Conservation (phyloP, 176 grass and related monocot species). For the Bromus sterilis region DNA sequence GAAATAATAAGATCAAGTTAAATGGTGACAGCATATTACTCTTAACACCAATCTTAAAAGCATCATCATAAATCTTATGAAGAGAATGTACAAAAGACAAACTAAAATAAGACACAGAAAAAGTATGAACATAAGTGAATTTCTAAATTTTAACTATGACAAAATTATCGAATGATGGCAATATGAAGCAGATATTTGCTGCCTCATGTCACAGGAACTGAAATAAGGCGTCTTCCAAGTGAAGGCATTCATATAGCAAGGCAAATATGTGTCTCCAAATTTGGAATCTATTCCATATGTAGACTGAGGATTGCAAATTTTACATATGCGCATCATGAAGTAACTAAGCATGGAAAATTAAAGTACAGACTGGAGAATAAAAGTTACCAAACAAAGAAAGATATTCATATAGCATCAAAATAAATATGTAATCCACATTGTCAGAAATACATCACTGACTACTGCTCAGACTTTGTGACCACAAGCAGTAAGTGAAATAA, state of each 20-base stretch:
- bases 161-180: not conserved
- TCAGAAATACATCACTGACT: not conserved
- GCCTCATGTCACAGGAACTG: not conserved
- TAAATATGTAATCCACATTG: not conserved
- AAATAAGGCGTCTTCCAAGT: no score
- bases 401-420: not conserved
- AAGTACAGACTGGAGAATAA: not conserved
- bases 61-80: not conserved
- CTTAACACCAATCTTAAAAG: not conserved
- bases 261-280: not conserved
- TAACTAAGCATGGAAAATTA: not conserved
- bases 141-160: not conserved
- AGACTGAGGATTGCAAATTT: not conserved
- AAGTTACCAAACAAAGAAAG: not conserved
- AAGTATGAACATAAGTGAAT: not conserved
- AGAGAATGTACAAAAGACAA: not conserved
- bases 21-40: not conserved
- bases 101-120: not conserved
- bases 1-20: constrained; percentile 10
- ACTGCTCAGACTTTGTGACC: not conserved
- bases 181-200: not conserved
- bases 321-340: not conserved
- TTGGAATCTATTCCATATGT: not conserved
- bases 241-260: not conserved
- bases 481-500: not conserved